Conservation (phyloP, 352 stramenopile genomes). For the Globisporangium acanthophoron region DNA sequence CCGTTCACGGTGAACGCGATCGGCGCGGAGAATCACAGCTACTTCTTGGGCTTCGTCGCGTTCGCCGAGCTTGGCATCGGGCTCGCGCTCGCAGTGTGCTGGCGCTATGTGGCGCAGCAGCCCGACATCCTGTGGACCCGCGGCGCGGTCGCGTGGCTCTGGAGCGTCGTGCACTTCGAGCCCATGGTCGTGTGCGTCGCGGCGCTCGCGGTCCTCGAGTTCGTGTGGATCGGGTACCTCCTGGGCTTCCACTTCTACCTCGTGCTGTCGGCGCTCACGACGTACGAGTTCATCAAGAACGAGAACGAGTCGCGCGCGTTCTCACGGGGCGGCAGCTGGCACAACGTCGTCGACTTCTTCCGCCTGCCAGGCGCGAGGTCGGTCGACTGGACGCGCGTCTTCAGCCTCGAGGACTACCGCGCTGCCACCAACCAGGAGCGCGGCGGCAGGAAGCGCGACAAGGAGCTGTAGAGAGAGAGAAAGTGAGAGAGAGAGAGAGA, state of each 20-base stretch:
- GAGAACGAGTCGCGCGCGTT: conserved; percentile 51
- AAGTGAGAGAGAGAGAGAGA: not conserved
- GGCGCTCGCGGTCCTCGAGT: conserved; percentile 46
- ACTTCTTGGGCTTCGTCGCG: conserved; percentile 92
- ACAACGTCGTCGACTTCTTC: conserved; percentile 64
- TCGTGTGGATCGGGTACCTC: conserved; percentile 72
- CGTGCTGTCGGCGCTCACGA: conserved; percentile 52
- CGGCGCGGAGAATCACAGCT: conserved; percentile 91
- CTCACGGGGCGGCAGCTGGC: conserved; percentile 41
- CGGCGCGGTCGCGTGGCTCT: conserved; percentile 24
- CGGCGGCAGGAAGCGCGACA: conserved; percentile 12
- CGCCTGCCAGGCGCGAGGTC: conserved; percentile 20
- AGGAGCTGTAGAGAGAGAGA: conserved; percentile 14
- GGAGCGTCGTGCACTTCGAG: conserved; percentile 56
- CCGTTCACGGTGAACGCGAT: conserved; percentile 92
- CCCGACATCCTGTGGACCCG: conserved; percentile 14
- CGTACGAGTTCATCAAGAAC: conserved; percentile 74
- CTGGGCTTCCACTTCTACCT: conserved; percentile 65
- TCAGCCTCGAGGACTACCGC: conserved; percentile 48
- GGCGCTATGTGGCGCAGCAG: conserved; percentile 23
- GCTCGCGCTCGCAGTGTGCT: conserved; percentile 41
- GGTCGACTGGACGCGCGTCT: conserved; percentile 58
- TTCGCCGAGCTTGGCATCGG: conserved; percentile 54
- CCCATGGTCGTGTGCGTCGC: conserved; percentile 50
- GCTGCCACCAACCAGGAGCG: not conserved